A percentile compares a stretch with the other conserved stretches of the same genome.
These are phyloP conservation scores for Lasiosphaeria miniovina DNA, from an alignment of 495 filamentous ascomycete species.

Conservation along the genomic window DNA sequence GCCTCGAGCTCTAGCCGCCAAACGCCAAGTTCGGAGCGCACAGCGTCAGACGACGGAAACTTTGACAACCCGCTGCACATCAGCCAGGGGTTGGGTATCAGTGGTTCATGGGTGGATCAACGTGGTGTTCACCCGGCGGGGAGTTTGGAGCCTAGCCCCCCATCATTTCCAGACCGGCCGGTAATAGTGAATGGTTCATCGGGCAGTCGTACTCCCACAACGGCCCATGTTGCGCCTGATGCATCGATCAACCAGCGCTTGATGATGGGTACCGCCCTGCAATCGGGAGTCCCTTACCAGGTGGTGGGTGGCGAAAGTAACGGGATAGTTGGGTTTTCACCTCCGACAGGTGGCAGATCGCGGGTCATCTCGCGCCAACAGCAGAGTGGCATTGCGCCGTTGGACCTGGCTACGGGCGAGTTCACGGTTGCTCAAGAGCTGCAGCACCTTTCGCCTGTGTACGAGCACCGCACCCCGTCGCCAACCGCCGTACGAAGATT, in stretches of 20 bases:
- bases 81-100: constrained; percentile 29
- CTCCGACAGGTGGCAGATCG: constrained; percentile 24
- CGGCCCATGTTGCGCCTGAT: constrained; percentile 17
- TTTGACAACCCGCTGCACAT: constrained; percentile 44
- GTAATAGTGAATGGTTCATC: constrained; percentile 51
- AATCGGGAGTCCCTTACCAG: constrained; percentile 20
- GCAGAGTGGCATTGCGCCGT: constrained; percentile 42
- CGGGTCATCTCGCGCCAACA: constrained; percentile 34
- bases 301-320: constrained; percentile 18
- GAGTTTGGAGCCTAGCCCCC: constrained; percentile 25
- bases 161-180: constrained; percentile 38
- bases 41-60: constrained; percentile 23
- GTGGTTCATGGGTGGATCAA: constrained; percentile 20
- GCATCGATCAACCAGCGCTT: constrained; percentile 32
- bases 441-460: constrained; percentile 53
- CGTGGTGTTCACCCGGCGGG: constrained; percentile 16
- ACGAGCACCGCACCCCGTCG: constrained; percentile 52
- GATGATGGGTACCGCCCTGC: constrained; percentile 22
- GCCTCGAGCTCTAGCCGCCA: constrained; percentile 16
- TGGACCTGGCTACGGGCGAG: constrained; percentile 44
- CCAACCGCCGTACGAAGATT: constrained; percentile 41
- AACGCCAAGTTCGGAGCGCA: constrained; percentile 22
- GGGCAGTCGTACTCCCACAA: constrained; percentile 22
- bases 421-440: constrained; percentile 33
- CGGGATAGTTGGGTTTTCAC: constrained; percentile 19